Evolutionary conservation across 768 basidiomycete species (phyloP), one percentile per base, ranked within the genome.

Genomic region (Mycena amicta): DNA sequence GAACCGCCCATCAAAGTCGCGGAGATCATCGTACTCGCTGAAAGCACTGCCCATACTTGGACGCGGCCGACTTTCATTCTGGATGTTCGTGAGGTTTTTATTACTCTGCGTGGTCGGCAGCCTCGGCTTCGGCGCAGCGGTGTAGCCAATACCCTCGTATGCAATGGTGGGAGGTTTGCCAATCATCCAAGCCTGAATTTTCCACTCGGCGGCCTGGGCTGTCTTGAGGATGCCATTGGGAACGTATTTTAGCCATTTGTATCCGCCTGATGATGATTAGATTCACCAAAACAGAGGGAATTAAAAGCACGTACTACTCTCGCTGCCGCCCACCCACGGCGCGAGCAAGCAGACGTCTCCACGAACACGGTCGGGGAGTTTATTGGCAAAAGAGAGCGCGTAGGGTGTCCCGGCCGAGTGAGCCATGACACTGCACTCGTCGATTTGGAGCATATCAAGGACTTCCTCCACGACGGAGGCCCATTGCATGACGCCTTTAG

Each of bases 161-260:
- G 89, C 81, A 40, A 93, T 79, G 1, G 88, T 87, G 11, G 95
- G 95, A 18, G 93, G 92, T 67, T 98, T 98, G 62, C 96, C 97
- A 28, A 99, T 84, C 88, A 93, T 92, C 92, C 95, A 98, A 0
- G 92, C 91, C 68, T 97, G 94, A 45, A 98, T 79, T 72, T 90
- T 93, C 95, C 95, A 98, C 69, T 99, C 96, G 0, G 96, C 96
- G 3, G 94, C 92, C 71, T 96, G 95, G 0, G 95, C 96, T 0
- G 95, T 95, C 77, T 92, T 94, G 62, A 99, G 79, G 37, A 99
- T 85, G 27, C 91, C 87, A 59, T 91, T 92, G 1, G 96, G 96
- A 5, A 99, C 91, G 69, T 95, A 98, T 73, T 95, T 96, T 52
- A 99, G 81, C 94, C 95, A 98, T 68, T 90, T 95, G 76, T 97